phyloP scores from a whole-genome alignment of 139 green algal genomes.

The Micromonas pusilla region DNA sequence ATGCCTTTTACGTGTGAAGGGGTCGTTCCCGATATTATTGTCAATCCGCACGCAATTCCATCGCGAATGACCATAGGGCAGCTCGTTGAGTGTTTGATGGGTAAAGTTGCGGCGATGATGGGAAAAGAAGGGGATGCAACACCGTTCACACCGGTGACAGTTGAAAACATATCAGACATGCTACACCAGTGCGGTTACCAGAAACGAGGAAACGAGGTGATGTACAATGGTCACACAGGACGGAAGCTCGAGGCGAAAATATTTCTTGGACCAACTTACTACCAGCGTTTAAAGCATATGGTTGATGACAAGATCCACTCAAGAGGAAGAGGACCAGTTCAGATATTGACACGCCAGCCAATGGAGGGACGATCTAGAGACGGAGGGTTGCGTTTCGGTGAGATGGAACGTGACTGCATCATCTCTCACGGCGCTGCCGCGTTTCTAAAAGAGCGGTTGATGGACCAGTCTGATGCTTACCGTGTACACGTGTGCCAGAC shows the following conservation, averaged over 20 bases:
- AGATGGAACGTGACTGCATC: conserved; percentile 96
- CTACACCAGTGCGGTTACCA: conserved; percentile 83
- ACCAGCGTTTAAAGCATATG: conserved; percentile 99
- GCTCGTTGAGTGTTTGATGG: conserved; percentile 95
- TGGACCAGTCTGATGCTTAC: conserved; percentile 56
- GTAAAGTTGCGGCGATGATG: conserved; percentile 79
- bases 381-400: conserved; percentile 92
- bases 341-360: conserved; percentile 93
- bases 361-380: conserved; percentile 90
- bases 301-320: conserved; percentile 97
- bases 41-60: conserved; percentile 98
- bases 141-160: conserved; percentile 93
- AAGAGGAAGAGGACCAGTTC: conserved; percentile 69
- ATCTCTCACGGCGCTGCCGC: conserved; percentile 45
- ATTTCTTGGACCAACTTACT: conserved; percentile 98
- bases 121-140: conserved; percentile 95
- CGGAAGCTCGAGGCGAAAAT: conserved; percentile 51
- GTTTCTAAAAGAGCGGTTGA: conserved; percentile 55
- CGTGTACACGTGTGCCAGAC: conserved; percentile 50
- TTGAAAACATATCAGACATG: conserved; percentile 82
- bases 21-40: conserved; percentile 94
- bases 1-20: conserved; percentile 66
- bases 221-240: conserved; percentile 94
- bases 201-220: conserved; percentile 82
- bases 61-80: conserved; percentile 99